These are phyloP conservation scores for Diaporthe vaccinii DNA, from an alignment of 2,329 filamentous ascomycete genomes.

Conservation along the genomic window DNA sequence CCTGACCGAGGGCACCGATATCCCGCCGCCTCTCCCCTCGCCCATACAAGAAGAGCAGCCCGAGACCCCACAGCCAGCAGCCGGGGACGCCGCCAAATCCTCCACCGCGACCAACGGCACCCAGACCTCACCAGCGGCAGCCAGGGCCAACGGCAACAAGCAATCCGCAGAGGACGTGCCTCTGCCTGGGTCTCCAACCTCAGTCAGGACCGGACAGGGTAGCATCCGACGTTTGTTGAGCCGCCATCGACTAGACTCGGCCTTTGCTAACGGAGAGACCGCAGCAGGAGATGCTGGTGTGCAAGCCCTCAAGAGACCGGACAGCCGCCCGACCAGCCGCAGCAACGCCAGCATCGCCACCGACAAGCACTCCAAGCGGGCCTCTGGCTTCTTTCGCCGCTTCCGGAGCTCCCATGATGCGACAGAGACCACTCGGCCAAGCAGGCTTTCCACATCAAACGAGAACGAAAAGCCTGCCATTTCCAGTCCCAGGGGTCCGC, in stretches of 20 bases:
- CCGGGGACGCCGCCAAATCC: slow-evolving; percentile 41
- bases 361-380: slow-evolving; percentile 67
- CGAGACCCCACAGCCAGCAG: slow-evolving; percentile 47
- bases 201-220: slow-evolving; percentile 64
- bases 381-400: slow-evolving; percentile 71
- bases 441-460: slow-evolving; percentile 57
- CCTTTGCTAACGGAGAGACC: slow-evolving; percentile 64
- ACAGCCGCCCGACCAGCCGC: slow-evolving; percentile 63
- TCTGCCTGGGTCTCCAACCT: slow-evolving; percentile 61
- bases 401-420: slow-evolving; percentile 58
- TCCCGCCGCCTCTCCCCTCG: slow-evolving; percentile 70
- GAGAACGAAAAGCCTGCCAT: slow-evolving; percentile 45
- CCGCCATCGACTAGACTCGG: slow-evolving; percentile 67
- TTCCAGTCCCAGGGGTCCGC: slow-evolving; percentile 59
- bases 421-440: slow-evolving; percentile 51
- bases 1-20: slow-evolving; percentile 72
- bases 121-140: slow-evolving; percentile 44
- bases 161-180: slow-evolving; percentile 63
- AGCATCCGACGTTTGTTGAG: slow-evolving; percentile 71
- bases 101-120: slow-evolving; percentile 56
- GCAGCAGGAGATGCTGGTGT: slow-evolving; percentile 49
- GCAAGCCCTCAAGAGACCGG: slow-evolving; percentile 48
- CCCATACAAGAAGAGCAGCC: slow-evolving; percentile 64
- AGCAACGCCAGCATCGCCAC: slow-evolving; percentile 63
- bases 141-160: slow-evolving; percentile 58